These are phyloP conservation scores for Coffea canephora DNA, from an alignment of 257 asterid genomes.

Conservation along the genomic window DNA sequence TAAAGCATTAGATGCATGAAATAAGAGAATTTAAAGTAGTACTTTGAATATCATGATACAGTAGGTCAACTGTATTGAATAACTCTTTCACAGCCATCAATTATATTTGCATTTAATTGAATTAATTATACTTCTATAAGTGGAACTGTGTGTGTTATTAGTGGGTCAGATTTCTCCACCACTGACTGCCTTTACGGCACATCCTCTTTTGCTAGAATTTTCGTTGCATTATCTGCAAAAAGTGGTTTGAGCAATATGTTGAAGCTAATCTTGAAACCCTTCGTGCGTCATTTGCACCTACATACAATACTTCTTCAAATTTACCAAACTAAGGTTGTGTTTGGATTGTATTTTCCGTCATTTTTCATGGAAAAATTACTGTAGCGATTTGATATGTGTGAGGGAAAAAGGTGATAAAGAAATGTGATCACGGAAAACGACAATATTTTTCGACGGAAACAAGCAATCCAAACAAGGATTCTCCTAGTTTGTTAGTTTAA, in stretches of 20 bases:
- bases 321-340: not conserved
- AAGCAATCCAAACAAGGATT: too few relatives aligned
- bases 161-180: not conserved
- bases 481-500: too few relatives aligned
- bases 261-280: not conserved
- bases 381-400: too few relatives aligned
- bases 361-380: too few relatives aligned
- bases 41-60: not conserved
- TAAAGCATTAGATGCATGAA: not conserved
- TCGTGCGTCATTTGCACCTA: not conserved
- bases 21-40: not conserved
- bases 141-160: too few relatives aligned
- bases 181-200: not conserved
- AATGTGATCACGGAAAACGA: too few relatives aligned
- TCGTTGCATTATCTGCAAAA: not conserved
- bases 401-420: too few relatives aligned
- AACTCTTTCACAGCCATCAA: not conserved
- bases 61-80: conserved; percentile 6
- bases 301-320: not conserved
- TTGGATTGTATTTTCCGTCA: too few relatives aligned
- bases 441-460: too few relatives aligned
- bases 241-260: too few relatives aligned
- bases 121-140: not conserved
- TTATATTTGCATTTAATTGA: too few relatives aligned
- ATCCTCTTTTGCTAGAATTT: not conserved